A percentile compares a stretch with the other conserved stretches of the same genome.
These are phyloP conservation scores for Zalaria obscura DNA, from an alignment of 2,329 filamentous ascomycete species.

Conservation along the genomic window DNA sequence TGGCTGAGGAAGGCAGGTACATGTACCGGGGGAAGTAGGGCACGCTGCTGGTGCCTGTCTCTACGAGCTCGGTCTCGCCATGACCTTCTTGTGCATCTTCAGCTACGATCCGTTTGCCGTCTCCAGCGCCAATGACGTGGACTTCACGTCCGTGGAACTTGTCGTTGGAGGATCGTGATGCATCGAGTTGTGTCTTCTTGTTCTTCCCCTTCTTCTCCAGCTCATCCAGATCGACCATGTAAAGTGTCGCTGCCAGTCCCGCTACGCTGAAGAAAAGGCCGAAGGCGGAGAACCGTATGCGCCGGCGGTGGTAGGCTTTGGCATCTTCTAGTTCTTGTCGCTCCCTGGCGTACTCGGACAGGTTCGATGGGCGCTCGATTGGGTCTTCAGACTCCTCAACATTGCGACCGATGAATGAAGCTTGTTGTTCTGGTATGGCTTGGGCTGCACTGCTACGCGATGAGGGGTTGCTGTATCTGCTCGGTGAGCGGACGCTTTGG, in stretches of 20 bases:
- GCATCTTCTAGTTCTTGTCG: conserved; percentile 14
- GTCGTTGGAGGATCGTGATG: conserved; percentile 17
- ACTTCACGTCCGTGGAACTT: conserved; percentile 41
- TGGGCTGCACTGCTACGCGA: conserved; percentile 10
- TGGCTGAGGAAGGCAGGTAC: conserved; percentile 37
- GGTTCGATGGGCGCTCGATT: conserved; percentile 6
- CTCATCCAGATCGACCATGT: conserved; percentile 19
- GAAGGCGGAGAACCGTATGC: conserved; percentile 22
- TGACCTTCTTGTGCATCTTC: conserved; percentile 15
- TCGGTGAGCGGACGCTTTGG: conserved; percentile 14
- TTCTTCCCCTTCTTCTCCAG: conserved; percentile 14
- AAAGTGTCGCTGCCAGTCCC: conserved; percentile 14
- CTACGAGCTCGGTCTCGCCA: conserved; percentile 58
- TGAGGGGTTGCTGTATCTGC: conserved; percentile 20
- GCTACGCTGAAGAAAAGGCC: conserved; percentile 19
- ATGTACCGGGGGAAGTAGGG: conserved; percentile 65
- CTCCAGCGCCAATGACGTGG: conserved; percentile 47
- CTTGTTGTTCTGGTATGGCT: conserved; percentile 7
- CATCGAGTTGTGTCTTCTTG: conserved; percentile 17
- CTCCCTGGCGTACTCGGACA: conserved; percentile 12
- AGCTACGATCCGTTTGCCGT: conserved; percentile 33
- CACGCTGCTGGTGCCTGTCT: conserved; percentile 69
- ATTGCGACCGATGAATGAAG: conserved; percentile 3
- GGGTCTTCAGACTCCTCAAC: conserved; percentile 1
- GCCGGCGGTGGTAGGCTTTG: conserved; percentile 14